These are phyloP conservation scores for Leccinum pallidistipes DNA, from an alignment of 1,284 basidiomycete genomes.

Conservation along the genomic window DNA sequence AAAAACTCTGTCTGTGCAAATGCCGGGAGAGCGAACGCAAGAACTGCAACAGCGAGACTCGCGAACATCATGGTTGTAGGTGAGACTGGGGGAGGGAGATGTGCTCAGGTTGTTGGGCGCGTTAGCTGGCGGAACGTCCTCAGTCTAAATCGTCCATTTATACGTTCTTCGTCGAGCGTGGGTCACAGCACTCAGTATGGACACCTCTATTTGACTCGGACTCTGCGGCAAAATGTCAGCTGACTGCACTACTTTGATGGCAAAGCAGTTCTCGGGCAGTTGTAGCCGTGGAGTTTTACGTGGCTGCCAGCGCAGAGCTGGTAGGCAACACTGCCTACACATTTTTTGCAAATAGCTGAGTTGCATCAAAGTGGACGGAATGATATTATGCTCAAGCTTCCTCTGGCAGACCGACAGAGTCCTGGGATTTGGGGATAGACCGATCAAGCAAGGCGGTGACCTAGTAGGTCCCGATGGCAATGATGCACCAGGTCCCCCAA, in stretches of 20 bases:
- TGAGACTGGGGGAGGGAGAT: neutral
- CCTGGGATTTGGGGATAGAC: neutral
- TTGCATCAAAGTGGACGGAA: neutral
- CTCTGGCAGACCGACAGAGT: neutral
- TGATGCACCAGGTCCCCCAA: neutral
- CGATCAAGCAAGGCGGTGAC: neutral
- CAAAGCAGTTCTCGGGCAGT: neutral
- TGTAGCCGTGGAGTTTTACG: neutral
- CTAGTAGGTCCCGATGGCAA: neutral
- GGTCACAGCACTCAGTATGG: neutral
- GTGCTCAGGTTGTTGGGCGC: neutral
- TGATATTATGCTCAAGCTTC: neutral
- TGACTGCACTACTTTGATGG: neutral
- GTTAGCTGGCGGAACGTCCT: neutral
- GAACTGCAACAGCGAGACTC: constrained; percentile 10
- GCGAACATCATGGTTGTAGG: constrained; percentile 22
- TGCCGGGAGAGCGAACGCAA: constrained; percentile 19
- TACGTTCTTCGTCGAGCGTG: constrained; percentile 1
- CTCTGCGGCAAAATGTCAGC: neutral
- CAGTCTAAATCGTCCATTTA: constrained; percentile 10
- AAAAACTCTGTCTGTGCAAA: constrained; percentile 19
- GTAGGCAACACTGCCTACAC: neutral
- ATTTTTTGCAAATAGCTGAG: neutral
- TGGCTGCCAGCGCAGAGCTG: neutral
- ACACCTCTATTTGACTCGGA: neutral